Base-by-base conservation (phyloP, 2,329 filamentous ascomycete genomes). In the Zelopaecilomyces penicillatus region DNA sequence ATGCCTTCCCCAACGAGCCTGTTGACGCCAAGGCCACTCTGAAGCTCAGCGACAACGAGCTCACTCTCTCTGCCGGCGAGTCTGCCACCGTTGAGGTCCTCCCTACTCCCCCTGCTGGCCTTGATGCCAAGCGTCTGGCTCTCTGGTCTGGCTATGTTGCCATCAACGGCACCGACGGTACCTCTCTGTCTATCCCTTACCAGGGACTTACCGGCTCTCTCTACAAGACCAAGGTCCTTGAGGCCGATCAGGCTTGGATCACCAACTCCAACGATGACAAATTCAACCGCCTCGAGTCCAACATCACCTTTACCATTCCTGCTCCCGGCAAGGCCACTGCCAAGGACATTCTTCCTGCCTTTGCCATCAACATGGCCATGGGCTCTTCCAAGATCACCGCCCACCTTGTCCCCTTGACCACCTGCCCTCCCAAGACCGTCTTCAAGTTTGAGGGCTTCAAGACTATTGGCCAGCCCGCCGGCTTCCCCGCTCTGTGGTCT, bases 81-180 rank as follows among this genome's bases (percentile, higher is more conserved):
- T 65, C 65, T n/a, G 65, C 69, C 47, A 66, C 66, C 0, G 57
- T 78, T 43, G 59, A 65, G n/a, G 71, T 78, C 9, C 62, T 62
- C 0, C 65, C 69, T 3, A 67, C 63, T 1, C 63, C 68, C 1
- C 71, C 72, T 1, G 47, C 30, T 52, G 52, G 57, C 2, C 19
- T 19, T 19, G 55, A 67, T 33, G 51, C 57, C 8, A 57, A 53
- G 1, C 64, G 63, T 27, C 55, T 71, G 1, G 65, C 67, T 4
- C 55, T 71, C 2, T 72, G 67, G 57, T 67, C 64, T 5, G 69
- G 69, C 4, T 70, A 62, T 50, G 57, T 72, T 32, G 52, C 62
- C 11, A 57, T 71, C 42, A 67, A 66, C 42, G 62, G 67, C 27
- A 64, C 62, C 7, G 65, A 68, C 30, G 64, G 64, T 9, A 53